phyloP scores from a whole-genome alignment of 2,329 filamentous ascomycete genomes.

The Fusarium verticillioides region DNA sequence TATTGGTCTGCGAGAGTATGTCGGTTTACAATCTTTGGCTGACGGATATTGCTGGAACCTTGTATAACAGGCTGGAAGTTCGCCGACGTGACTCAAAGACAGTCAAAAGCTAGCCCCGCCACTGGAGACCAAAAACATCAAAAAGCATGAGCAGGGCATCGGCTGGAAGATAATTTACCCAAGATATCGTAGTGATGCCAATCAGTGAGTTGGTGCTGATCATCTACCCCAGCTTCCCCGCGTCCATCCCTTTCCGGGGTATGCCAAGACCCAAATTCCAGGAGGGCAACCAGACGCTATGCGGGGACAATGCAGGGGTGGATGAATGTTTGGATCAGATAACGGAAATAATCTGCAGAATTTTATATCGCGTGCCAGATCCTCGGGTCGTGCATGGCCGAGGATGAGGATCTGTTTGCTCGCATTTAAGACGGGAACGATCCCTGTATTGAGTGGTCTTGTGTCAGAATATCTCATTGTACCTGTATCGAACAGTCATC shows the following conservation, averaged over 20 bases:
- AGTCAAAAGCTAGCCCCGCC: no score
- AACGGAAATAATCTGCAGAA: neutral
- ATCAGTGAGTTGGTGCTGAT: neutral
- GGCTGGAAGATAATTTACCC: neutral
- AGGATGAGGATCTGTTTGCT: neutral
- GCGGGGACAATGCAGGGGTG: neutral
- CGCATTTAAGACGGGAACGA: neutral
- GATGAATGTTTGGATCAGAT: neutral
- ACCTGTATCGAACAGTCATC: no score
- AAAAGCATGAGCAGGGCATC: neutral
- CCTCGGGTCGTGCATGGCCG: neutral
- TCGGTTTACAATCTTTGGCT: neutral
- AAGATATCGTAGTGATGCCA: neutral
- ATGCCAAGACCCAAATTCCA: neutral
- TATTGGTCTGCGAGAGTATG: neutral
- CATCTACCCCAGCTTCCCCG: neutral
- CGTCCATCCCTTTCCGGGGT: neutral
- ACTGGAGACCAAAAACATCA: no score
- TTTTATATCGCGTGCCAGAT: neutral
- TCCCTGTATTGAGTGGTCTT: neutral
- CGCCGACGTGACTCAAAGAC: neutral
- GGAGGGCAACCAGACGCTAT: no score
- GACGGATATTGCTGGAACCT: neutral
- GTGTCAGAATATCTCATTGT: rapidly evolving
- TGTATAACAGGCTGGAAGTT: neutral